A percentile compares a stretch with the other conserved stretches of the same genome.
phyloP scores from a whole-genome alignment of 768 basidiomycete genomes.

The Russula foetens region DNA sequence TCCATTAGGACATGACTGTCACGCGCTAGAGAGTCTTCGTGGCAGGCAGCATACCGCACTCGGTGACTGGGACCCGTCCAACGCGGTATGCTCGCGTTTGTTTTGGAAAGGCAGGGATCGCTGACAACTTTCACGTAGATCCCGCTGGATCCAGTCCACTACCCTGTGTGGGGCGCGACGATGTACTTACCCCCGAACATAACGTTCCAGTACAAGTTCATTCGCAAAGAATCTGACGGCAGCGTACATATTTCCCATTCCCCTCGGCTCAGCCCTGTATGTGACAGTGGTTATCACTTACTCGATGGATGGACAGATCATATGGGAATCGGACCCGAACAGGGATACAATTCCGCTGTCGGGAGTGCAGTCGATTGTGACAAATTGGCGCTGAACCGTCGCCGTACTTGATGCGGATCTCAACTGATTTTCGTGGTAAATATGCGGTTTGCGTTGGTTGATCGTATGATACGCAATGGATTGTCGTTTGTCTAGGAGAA shows the following conservation, averaged over 20 bases:
- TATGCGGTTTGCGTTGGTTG: background rate
- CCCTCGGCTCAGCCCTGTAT: too few species aligned
- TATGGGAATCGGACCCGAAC: slow-evolving; percentile 60
- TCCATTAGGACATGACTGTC: too few species aligned
- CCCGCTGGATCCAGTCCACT: slow-evolving; percentile 41
- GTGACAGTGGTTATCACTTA: background rate
- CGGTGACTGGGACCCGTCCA: too few species aligned
- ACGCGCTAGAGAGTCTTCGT: slow-evolving; percentile 48
- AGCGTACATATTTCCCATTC: slow-evolving; percentile 28
- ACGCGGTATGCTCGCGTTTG: too few species aligned
- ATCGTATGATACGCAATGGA: background rate
- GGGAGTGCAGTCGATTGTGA: too few species aligned
- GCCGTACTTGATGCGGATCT: background rate
- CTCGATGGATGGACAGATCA: slow-evolving; percentile 22
- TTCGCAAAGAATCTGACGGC: slow-evolving; percentile 45
- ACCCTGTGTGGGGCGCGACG: slow-evolving; percentile 48
- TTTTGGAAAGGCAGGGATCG: background rate
- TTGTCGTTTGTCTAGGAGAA: too few species aligned
- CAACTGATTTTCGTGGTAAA: background rate
- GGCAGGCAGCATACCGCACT: too few species aligned
- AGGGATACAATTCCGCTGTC: slow-evolving; percentile 33
- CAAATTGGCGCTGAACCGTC: slow-evolving; percentile 36
- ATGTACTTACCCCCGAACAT: slow-evolving; percentile 43
- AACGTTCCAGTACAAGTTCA: slow-evolving; percentile 52
- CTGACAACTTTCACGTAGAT: slow-evolving; percentile 29